phyloP scores from a whole-genome alignment of 2,329 filamentous ascomycete genomes.

The Fusarium fracticaudum region DNA sequence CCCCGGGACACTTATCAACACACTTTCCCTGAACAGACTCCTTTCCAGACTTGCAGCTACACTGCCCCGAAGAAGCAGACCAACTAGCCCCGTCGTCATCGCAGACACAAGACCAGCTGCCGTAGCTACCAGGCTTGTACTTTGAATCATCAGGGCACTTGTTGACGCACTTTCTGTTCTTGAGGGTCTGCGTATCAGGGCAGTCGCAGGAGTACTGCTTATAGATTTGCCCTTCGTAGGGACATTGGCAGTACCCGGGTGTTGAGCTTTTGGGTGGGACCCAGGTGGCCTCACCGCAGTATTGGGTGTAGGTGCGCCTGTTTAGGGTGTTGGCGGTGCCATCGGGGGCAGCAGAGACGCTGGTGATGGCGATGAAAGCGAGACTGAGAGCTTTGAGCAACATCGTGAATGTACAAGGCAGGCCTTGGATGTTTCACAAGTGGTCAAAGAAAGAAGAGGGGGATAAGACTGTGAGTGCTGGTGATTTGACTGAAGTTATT shows the following conservation, averaged over 20 bases:
- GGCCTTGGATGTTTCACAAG: too few relatives aligned
- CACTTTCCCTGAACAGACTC: neutral
- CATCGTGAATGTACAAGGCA: neutral
- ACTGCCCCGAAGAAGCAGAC: neutral
- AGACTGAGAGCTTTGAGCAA: neutral
- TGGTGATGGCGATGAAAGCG: neutral
- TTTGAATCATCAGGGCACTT: neutral
- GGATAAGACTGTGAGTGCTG: too few relatives aligned
- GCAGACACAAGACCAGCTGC: neutral
- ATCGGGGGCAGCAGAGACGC: neutral
- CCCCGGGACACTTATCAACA: neutral
- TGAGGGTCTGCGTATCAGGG: neutral
- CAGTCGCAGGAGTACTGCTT: neutral
- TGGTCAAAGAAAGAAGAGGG: neutral
- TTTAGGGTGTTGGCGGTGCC: neutral
- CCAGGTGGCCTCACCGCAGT: neutral
- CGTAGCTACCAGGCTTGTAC: neutral
- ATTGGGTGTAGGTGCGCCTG: neutral
- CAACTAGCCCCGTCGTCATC: neutral
- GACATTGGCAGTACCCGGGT: neutral
- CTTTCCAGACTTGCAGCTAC: neutral
- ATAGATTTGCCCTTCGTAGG: neutral
- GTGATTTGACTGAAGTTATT: too few relatives aligned
- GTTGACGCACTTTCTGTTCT: neutral
- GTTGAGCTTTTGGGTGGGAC: neutral